Conservation (phyloP, 768 basidiomycete species). For the Collybia sp. region DNA sequence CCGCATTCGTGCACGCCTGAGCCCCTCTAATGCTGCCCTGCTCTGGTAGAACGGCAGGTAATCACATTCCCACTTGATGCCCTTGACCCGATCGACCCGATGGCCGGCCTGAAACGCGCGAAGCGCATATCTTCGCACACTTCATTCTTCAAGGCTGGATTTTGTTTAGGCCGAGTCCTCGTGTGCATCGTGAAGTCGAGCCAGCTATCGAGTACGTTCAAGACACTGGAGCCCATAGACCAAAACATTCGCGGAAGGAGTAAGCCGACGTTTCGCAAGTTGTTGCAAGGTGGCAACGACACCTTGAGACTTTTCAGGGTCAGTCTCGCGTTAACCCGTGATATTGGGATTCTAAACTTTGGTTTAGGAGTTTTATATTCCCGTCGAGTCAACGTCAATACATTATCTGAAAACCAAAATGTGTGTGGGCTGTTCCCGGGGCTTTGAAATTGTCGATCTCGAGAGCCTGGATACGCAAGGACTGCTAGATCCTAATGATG, state of each 20-base stretch:
- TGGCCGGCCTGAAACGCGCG: conserved; percentile 87
- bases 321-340: conserved; percentile 9
- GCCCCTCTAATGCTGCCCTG: conserved; percentile 1
- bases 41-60: conserved; percentile 78
- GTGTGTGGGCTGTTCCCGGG: conserved; percentile 95
- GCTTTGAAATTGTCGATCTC: conserved; percentile 98
- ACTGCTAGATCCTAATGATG: conserved; percentile 88
- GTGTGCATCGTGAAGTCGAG: conserved; percentile 97
- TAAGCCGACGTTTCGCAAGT: conserved; percentile 92
- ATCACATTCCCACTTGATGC: conserved; percentile 95
- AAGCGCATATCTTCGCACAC: conserved; percentile 96
- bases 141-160: conserved; percentile 95
- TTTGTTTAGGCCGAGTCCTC: conserved; percentile 84
- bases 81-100: conserved; percentile 84
- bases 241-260: conserved; percentile 72
- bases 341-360: conserved; percentile 2
- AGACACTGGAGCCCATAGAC: conserved; percentile 94
- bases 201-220: conserved; percentile 94
- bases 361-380: conserved; percentile 93
- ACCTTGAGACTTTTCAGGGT: conserved; percentile 90
- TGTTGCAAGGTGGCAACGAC: conserved; percentile 93
- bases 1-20: background rate
- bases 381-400: conserved; percentile 93
- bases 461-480: conserved; percentile 97
- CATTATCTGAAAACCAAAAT: conserved; percentile 97